Conservation (phyloP, 768 basidiomycete genomes). For the Obba rivulosa region DNA sequence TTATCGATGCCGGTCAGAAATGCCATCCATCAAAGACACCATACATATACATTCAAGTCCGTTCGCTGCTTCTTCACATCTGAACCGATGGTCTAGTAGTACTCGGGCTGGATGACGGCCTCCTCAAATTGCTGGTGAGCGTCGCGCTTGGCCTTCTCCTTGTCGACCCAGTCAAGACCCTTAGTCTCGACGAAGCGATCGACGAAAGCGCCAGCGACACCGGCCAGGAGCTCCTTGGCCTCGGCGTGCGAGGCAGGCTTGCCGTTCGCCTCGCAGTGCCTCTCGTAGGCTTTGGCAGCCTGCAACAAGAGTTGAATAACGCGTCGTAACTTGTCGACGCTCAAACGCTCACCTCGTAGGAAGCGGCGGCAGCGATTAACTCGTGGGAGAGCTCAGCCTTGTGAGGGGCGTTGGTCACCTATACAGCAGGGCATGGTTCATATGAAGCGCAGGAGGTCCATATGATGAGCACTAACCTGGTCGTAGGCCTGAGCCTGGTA, state of each 20-base stretch:
- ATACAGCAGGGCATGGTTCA: not conserved
- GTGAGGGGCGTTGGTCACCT: slow-evolving; percentile 49
- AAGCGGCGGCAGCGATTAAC: slow-evolving; percentile 60
- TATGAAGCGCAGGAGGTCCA: not conserved
- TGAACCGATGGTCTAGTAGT: not conserved
- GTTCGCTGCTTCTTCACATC: not conserved
- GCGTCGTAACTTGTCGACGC: not conserved
- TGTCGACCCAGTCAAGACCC: slow-evolving; percentile 46
- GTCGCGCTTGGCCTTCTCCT: slow-evolving; percentile 33
- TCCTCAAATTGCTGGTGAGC: slow-evolving; percentile 1
- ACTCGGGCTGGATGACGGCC: slow-evolving; percentile 1
- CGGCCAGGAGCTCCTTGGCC: slow-evolving; percentile 61
- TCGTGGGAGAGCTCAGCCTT: slow-evolving; percentile 59
- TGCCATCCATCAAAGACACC: too few relatives aligned
- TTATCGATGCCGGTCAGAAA: too few relatives aligned
- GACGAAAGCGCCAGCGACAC: slow-evolving; percentile 47
- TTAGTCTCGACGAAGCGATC: slow-evolving; percentile 54
- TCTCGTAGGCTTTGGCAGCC: slow-evolving; percentile 62
- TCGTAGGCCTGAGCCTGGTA: slow-evolving; percentile 38
- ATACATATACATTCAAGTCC: too few relatives aligned
- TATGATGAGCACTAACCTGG: slow-evolving; percentile 23
- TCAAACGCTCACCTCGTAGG: slow-evolving; percentile 44
- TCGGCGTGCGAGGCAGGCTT: slow-evolving; percentile 41
- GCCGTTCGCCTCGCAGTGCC: slow-evolving; percentile 47
- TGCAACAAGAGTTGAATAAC: slow-evolving; percentile 14